phyloP scores from a whole-genome alignment of 805 yeast species.

The Phaffomyces thermotolerans region DNA sequence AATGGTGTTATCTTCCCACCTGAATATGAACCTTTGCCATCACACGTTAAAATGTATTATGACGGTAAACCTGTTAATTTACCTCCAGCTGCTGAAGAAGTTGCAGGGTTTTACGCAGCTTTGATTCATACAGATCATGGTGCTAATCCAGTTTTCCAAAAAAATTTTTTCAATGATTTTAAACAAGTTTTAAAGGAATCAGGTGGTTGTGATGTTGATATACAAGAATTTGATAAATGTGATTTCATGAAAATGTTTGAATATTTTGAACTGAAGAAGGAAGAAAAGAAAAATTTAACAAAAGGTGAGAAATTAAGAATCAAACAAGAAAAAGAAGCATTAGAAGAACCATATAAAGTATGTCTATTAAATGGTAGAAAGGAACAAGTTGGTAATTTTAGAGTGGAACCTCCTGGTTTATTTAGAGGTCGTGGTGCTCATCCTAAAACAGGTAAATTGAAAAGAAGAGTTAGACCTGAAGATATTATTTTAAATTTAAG shows the following conservation, averaged over 20 bases:
- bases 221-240: constrained; percentile 56
- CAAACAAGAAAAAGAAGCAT: constrained; percentile 63
- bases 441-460: constrained; percentile 89
- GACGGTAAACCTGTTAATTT: constrained; percentile 69
- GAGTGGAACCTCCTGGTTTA: constrained; percentile 93
- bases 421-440: constrained; percentile 97
- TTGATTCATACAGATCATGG: constrained; percentile 85
- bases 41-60: constrained; percentile 65
- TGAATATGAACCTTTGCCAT: constrained; percentile 78
- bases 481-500: constrained; percentile 82
- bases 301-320: constrained; percentile 68
- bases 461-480: constrained; percentile 82
- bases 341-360: constrained; percentile 74
- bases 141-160: constrained; percentile 75
- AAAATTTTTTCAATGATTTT: constrained; percentile 83
- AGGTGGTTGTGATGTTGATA: constrained; percentile 56
- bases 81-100: constrained; percentile 86
- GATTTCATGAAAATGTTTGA: constrained; percentile 73
- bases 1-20: constrained; percentile 94
- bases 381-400: constrained; percentile 89
- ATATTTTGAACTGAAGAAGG: constrained; percentile 61
- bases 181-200: constrained; percentile 54
- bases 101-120: constrained; percentile 92
- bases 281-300: constrained; percentile 62
- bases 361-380: constrained; percentile 81